A percentile compares a stretch with the other conserved stretches of the same genome.
phyloP scores from a whole-genome alignment of 2,329 filamentous ascomycete species.

The Claviceps arundinis region DNA sequence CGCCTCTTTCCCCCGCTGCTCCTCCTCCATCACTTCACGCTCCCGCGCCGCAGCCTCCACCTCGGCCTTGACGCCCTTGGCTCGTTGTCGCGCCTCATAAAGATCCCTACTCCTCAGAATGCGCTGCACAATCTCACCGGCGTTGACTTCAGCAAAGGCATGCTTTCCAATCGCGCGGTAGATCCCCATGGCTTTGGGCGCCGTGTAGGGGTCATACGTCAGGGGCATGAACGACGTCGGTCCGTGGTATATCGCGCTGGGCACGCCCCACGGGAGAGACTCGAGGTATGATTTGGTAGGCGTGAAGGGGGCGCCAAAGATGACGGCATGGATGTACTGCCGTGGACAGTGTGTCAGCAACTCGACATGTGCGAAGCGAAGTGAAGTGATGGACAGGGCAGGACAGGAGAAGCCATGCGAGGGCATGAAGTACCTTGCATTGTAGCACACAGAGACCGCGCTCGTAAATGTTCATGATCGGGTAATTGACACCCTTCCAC shows the following conservation, averaged over 20 bases:
- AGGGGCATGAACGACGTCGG: constrained; percentile 79
- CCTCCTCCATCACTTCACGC: constrained; percentile 49
- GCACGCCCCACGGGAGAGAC: constrained; percentile 58
- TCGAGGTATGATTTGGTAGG: constrained; percentile 69
- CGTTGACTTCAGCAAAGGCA: constrained; percentile 76
- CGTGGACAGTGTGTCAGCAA: neutral
- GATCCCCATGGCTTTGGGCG: constrained; percentile 69
- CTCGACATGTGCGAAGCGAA: neutral
- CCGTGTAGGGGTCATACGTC: constrained; percentile 69
- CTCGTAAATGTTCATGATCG: constrained; percentile 99
- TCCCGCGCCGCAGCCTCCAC: constrained; percentile 54
- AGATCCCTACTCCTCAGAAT: constrained; percentile 77
- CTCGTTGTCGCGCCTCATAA: constrained; percentile 83
- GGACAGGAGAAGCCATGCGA: neutral
- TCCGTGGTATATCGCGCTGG: constrained; percentile 86
- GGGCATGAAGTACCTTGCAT: constrained; percentile 54
- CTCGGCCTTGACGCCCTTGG: constrained; percentile 77
- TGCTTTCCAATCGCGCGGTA: constrained; percentile 69
- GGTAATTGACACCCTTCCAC: constrained; percentile 96
- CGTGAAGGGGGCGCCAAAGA: constrained; percentile 83
- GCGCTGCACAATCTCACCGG: constrained; percentile 77
- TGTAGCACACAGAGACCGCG: constrained; percentile 89
- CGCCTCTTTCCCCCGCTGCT: constrained; percentile 37
- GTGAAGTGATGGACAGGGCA: too few relatives aligned
- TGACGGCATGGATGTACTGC: constrained; percentile 73